phyloP scores from a whole-genome alignment of 306 rosid genomes.

The Psophocarpus tetragonolobus region DNA sequence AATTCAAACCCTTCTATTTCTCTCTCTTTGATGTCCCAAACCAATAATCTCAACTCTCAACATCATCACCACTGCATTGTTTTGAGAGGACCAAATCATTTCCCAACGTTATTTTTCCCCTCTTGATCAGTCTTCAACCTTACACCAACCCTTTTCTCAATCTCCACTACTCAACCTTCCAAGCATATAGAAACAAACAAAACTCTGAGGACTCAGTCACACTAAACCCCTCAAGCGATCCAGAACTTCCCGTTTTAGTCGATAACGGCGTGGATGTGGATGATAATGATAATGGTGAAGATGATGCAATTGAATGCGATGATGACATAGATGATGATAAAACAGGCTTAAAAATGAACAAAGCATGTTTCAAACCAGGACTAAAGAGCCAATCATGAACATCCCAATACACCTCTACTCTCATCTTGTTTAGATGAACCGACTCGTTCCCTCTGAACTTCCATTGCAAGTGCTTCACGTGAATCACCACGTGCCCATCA shows the following conservation, averaged over 20 bases:
- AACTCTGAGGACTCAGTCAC: conserved; percentile 54
- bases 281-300: conserved; percentile 35
- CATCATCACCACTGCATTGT: background rate
- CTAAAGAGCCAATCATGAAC: conserved; percentile 93
- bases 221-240: conserved; percentile 33
- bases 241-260: conserved; percentile 39
- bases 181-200: conserved; percentile 81
- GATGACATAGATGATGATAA: conserved; percentile 40
- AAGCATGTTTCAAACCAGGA: conserved; percentile 77
- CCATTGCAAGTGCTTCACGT: conserved; percentile 90
- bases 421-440: conserved; percentile 54
- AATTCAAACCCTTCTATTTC: too few relatives aligned
- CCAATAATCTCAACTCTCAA: conserved; percentile 32
- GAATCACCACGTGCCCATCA: conserved; percentile 73
- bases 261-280: conserved; percentile 45
- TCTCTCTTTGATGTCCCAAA: background rate
- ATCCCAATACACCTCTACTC: conserved; percentile 85
- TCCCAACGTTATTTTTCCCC: conserved; percentile 20
- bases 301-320: background rate
- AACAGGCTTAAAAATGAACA: conserved; percentile 77
- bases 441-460: conserved; percentile 89
- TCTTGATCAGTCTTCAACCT: background rate
- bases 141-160: background rate
- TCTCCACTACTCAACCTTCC: conserved; percentile 61
- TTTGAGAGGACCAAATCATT: conserved; percentile 12